Conservation (phyloP, 495 filamentous ascomycete genomes). For the Aspergillus carlsbadensis region DNA sequence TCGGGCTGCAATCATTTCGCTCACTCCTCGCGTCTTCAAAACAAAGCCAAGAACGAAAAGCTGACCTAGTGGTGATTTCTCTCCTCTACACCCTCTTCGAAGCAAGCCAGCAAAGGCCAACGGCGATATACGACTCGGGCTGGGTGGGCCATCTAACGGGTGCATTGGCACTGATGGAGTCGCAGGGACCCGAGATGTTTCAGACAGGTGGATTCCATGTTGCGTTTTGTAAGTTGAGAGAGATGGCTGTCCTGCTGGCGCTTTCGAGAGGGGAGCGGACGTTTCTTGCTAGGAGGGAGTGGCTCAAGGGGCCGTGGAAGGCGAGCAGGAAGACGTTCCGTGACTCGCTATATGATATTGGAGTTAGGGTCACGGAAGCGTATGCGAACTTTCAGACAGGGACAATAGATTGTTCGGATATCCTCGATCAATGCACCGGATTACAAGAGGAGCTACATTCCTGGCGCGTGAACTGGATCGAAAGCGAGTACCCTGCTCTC, state of each 20-base stretch:
- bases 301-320: no score
- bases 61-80: neutral
- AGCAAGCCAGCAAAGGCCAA: neutral
- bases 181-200: neutral
- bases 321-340: no score
- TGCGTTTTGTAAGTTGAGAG: neutral
- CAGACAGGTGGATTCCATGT: neutral
- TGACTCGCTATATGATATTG: no score
- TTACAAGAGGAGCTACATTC: neutral
- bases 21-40: neutral
- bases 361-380: no score
- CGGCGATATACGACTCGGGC: neutral
- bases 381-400: no score
- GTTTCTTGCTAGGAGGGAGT: neutral
- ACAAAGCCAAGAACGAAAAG: neutral
- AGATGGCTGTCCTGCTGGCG: neutral
- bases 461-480: neutral
- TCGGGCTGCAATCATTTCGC: neutral
- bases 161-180: neutral
- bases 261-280: neutral
- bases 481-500: no score
- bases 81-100: neutral
- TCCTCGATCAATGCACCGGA: no score
- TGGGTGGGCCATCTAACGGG: neutral
- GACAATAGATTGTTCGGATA: no score